Evolutionary conservation across 768 basidiomycete genomes (phyloP).

Genomic region (Suillus discolor): DNA sequence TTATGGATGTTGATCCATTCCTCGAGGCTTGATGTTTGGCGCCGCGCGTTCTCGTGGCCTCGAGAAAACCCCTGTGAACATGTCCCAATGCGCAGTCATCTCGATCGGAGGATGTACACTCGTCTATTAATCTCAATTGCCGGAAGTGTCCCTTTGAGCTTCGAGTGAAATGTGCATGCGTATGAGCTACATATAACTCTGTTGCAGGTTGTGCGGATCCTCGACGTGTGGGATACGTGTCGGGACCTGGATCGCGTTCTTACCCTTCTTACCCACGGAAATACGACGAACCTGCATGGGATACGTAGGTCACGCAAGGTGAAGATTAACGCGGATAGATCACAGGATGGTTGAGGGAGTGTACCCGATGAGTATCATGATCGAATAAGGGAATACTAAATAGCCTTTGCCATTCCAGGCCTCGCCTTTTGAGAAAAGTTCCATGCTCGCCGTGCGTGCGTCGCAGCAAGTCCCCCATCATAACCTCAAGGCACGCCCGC

Average conservation of each 20-base stretch:
- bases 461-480: conserved; percentile 16
- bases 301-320: conserved; percentile 5
- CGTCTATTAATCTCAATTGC: background rate
- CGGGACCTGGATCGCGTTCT: background rate
- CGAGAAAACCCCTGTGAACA: background rate
- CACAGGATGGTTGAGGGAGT: conserved; percentile 5
- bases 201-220: background rate
- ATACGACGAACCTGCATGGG: background rate
- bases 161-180: background rate
- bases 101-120: background rate
- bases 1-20: background rate
- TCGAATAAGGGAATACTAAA: conserved; percentile 20
- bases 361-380: conserved; percentile 10
- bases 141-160: background rate
- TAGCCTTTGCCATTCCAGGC: conserved; percentile 17
- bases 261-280: background rate
- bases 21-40: background rate
- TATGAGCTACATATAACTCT: background rate
- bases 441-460: conserved; percentile 17
- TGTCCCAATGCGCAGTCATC: background rate
- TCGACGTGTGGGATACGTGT: conserved; percentile 6
- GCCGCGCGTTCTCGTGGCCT: background rate
- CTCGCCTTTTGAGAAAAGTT: conserved; percentile 28
- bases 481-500: conserved; percentile 15
- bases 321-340: conserved; percentile 11